Evolutionary conservation across 2,329 filamentous ascomycete genomes (phyloP).

Genomic region (Domatiomyces catenatus): DNA sequence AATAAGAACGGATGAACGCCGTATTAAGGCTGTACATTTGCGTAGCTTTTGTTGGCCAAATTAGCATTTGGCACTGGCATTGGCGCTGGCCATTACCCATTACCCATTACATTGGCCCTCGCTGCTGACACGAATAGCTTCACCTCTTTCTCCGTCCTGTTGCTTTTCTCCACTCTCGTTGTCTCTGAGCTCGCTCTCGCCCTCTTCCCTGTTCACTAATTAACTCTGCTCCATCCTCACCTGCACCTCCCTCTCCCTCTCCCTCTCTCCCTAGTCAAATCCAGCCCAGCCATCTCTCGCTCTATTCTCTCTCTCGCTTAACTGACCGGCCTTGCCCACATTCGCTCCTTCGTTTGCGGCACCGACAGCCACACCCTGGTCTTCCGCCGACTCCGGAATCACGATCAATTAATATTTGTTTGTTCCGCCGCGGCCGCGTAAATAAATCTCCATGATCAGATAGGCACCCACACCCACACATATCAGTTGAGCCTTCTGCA

Average conservation of each 20-base stretch:
- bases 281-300: too few relatives aligned
- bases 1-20: background rate
- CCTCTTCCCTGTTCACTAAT: background rate
- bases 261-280: background rate
- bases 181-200: background rate
- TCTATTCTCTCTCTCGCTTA: background rate
- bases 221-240: background rate
- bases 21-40: background rate
- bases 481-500: constrained; percentile 2
- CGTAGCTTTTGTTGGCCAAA: background rate
- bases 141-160: background rate
- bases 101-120: background rate
- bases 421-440: background rate
- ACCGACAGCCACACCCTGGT: background rate
- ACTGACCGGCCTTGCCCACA: background rate
- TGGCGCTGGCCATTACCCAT: background rate
- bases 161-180: background rate
- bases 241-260: background rate
- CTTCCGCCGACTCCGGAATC: background rate
- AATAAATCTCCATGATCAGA: background rate
- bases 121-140: background rate
- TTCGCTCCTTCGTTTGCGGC: background rate
- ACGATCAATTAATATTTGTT: background rate
- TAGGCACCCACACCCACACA: background rate
- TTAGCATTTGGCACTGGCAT: background rate